Evolutionary conservation across 1,284 basidiomycete genomes (phyloP), one percentile per base, ranked within the genome.

Genomic region (Fomitopsis schrenkii): DNA sequence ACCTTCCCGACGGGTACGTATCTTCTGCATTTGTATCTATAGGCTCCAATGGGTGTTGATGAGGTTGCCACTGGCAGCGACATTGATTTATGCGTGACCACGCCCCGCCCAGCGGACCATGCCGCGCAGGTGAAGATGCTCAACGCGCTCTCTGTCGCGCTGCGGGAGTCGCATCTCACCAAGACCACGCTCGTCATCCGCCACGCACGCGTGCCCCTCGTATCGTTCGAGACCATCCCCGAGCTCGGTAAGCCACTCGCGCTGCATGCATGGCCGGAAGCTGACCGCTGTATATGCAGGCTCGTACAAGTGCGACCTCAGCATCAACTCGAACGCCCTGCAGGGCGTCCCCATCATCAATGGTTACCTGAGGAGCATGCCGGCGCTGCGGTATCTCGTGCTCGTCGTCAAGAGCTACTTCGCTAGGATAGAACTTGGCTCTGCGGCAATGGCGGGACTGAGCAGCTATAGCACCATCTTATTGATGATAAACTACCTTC

Each of bases 381-480:
- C 90, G 0, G 87, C 86, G 2, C 76, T 91, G 3, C 80, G 85
- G 41, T 83, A 84, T 36, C 79, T 93, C 44, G 78, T 90, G 1
- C 73, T 93, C 56, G 79, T 88, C n/a, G 72, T 91, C 66, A 95
- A 94, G 73, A 80, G 80, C 2, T 88, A 91, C 65, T 77, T 94
- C 36, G 77, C 79, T 22, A 84, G 88, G 64, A 75, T 86, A 56
- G 79, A 79, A 5, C 83, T 94, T 74, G 90, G 90, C 70, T 87
- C 91, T 68, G 88, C 93, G 3, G 86, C 84, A 54, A 83, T 81
- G 6, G 83, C 86, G 17, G 91, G 91, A 0, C 71, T 94, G 9
- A 88, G 91, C 26, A 90, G 88, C 73, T 94, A 93, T 75, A 83
- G 84, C 9, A 79, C 90, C 58, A 88, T 87, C 46, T 86, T 86